Conservation (phyloP, 2,329 filamentous ascomycete genomes). For the Fusarium hainanense region DNA sequence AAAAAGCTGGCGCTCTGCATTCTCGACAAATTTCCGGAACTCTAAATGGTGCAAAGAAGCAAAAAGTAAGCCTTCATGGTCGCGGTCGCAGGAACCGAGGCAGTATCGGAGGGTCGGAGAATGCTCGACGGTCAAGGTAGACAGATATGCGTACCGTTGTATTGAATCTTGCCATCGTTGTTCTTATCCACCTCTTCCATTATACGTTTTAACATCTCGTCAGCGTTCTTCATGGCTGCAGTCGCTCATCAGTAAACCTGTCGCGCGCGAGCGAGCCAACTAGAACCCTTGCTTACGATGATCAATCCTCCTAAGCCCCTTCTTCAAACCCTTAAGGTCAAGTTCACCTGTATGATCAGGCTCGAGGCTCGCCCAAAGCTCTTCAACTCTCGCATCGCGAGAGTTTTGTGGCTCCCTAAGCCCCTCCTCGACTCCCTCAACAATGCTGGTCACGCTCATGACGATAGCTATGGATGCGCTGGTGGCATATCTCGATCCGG, state of each 20-base stretch:
- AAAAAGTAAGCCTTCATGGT: constrained; percentile 37
- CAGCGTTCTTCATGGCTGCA: constrained; percentile 86
- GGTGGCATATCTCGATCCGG: constrained; percentile 51
- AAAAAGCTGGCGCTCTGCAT: constrained; percentile 86
- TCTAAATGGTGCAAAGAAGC: constrained; percentile 63
- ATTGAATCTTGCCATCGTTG: constrained; percentile 90
- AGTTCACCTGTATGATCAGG: constrained; percentile 80
- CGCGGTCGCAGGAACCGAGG: constrained; percentile 20
- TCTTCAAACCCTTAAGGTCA: constrained; percentile 85
- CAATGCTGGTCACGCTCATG: constrained; percentile 60
- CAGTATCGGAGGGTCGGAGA: constrained; percentile 29
- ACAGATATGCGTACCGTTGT: constrained; percentile 72
- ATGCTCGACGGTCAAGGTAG: constrained; percentile 17
- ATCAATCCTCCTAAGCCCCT: constrained; percentile 87
- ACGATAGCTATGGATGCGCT: constrained; percentile 37
- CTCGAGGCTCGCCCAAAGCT: constrained; percentile 86
- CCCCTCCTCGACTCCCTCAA: constrained; percentile 68
- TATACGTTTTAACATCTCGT: constrained; percentile 83
- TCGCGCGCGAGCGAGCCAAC: constrained; percentile 11
- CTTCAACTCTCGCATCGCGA: constrained; percentile 83
- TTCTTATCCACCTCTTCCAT: constrained; percentile 86
- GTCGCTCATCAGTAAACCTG: constrained; percentile 41
- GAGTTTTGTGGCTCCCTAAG: constrained; percentile 80
- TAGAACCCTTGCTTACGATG: constrained; percentile 72
- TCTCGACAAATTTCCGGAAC: constrained; percentile 87